phyloP scores from a whole-genome alignment of 1,284 basidiomycete genomes.

The Sporisorium iseilematis-ciliati region DNA sequence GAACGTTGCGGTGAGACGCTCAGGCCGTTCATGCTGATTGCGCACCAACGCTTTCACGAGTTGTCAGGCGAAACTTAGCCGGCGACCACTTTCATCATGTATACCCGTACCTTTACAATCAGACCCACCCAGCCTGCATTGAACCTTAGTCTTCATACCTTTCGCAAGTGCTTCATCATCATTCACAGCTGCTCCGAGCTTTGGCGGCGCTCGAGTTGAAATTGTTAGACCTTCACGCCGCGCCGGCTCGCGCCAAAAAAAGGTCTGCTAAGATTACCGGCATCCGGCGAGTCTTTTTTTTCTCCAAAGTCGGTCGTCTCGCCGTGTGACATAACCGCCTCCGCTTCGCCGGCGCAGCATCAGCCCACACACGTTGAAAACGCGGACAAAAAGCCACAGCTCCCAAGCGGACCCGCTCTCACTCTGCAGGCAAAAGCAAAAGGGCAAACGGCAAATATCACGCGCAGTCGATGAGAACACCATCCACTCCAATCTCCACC shows the following conservation, averaged over 20 bases:
- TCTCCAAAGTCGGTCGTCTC: slow-evolving; percentile 3
- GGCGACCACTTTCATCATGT: background rate
- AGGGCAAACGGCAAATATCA: slow-evolving; percentile 1
- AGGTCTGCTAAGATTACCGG: too few species aligned
- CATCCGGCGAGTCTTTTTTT: too few species aligned
- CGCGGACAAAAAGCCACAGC: background rate
- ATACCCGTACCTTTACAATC: background rate
- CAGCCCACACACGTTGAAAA: background rate
- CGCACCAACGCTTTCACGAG: slow-evolving; percentile 33
- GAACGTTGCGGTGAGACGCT: slow-evolving; percentile 19
- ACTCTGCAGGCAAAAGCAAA: too few species aligned
- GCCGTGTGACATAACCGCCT: background rate
- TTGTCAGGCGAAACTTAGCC: slow-evolving; percentile 1
- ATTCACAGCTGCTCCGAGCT: background rate
- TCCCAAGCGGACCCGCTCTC: too few species aligned
- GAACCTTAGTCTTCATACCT: too few species aligned
- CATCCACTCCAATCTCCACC: slow-evolving; percentile 7
- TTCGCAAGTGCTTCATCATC: background rate
- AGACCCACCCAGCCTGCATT: background rate
- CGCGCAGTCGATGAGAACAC: slow-evolving; percentile 3
- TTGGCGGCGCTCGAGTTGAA: too few species aligned
- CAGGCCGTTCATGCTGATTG: slow-evolving; percentile 26
- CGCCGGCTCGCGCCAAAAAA: too few species aligned
- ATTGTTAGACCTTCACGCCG: too few species aligned
- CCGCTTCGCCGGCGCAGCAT: background rate